Conservation (phyloP, 192 early-diverging fungal genomes). For the Dissophora globulifera region DNA sequence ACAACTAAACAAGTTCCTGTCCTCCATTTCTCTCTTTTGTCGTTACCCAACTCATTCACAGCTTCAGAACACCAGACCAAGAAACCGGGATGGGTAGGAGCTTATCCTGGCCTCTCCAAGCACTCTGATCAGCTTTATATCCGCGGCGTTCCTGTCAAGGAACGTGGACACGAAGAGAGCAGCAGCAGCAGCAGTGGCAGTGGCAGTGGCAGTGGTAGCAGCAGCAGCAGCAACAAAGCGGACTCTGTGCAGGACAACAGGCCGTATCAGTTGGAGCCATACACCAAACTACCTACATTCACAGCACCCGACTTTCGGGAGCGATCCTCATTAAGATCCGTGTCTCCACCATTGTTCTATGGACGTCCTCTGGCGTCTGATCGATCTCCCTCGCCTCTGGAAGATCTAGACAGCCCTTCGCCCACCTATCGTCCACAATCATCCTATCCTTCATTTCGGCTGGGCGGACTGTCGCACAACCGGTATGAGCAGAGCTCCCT, state of each 20-base stretch:
- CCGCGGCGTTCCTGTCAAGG: too few species aligned
- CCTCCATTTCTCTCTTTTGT: neutral
- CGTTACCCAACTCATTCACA: neutral
- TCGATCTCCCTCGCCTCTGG: neutral
- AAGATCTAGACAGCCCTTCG: neutral
- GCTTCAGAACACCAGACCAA: conserved; percentile 14
- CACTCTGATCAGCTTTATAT: conserved; percentile 4
- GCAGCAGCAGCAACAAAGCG: too few species aligned
- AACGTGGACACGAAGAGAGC: too few species aligned
- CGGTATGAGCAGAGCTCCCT: conserved; percentile 27
- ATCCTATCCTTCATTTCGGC: neutral
- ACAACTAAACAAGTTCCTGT: too few species aligned
- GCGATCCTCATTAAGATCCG: neutral
- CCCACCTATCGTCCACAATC: neutral
- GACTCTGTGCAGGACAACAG: neutral
- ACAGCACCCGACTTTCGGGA: conserved; percentile 22
- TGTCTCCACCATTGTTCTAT: conserved; percentile 9
- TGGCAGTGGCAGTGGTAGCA: too few species aligned
- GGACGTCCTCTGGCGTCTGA: conserved; percentile 3
- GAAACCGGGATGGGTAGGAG: conserved; percentile 37
- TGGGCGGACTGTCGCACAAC: neutral
- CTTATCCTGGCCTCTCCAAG: conserved; percentile 13
- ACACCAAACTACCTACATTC: conserved; percentile 27
- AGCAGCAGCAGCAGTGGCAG: too few species aligned
- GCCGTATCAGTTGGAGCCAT: conserved; percentile 43